Conservation (phyloP, 192 early-diverging fungal species). For the Linnemannia schmuckeri region DNA sequence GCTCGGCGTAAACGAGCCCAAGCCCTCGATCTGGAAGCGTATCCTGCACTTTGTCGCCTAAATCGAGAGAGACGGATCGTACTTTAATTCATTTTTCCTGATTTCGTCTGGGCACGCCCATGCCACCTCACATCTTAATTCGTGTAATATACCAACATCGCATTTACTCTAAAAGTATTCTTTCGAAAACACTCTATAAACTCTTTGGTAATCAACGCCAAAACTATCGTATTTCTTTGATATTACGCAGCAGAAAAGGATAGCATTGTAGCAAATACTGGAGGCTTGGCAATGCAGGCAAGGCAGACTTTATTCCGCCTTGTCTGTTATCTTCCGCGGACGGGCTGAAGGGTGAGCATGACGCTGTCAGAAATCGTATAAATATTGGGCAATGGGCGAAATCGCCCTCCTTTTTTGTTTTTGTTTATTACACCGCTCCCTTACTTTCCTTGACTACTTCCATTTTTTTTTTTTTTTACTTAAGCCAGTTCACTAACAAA, state of each 20-base stretch:
- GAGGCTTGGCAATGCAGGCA: no score
- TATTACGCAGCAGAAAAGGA: background rate
- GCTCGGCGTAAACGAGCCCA: background rate
- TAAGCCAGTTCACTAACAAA: no score
- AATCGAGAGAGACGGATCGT: background rate
- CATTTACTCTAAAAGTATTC: background rate
- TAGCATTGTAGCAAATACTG: background rate
- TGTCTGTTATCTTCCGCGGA: no score
- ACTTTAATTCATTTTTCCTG: background rate
- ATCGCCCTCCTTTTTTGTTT: no score
- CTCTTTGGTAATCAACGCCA: background rate
- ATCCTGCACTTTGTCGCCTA: conserved; percentile 13
- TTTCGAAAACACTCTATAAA: background rate
- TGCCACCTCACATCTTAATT: background rate
- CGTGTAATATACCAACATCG: background rate
- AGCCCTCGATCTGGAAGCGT: conserved; percentile 13
- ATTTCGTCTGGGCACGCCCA: background rate
- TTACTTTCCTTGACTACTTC: no score
- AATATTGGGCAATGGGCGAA: no score
- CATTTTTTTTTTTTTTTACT: background rate
- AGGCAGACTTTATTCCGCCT: no score
- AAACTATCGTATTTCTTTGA: background rate
- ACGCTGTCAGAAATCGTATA: no score
- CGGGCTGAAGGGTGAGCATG: no score
- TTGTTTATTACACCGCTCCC: no score